Percentiles rank a stretch among this genome's conserved stretches.
These are phyloP conservation scores for Neonectria magnoliae DNA, from an alignment of 2,329 filamentous ascomycete species.

Conservation along the genomic window DNA sequence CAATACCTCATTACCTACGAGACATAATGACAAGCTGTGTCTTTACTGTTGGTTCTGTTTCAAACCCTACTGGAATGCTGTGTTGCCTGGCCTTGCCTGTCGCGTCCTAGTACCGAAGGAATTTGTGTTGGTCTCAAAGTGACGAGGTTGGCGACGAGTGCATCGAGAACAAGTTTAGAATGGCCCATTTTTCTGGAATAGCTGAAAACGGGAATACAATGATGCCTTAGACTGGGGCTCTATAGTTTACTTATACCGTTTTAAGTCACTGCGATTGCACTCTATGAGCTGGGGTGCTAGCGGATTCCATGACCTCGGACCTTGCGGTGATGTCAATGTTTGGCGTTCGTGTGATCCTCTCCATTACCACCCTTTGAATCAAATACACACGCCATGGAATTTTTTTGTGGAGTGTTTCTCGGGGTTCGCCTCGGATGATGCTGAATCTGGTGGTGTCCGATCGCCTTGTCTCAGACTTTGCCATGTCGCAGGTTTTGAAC, in stretches of 20 bases:
- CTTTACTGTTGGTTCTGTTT: background rate
- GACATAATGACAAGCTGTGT: constrained; percentile 2
- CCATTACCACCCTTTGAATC: too few relatives aligned
- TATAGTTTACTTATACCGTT: background rate
- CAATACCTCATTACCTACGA: background rate
- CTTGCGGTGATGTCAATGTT: too few relatives aligned
- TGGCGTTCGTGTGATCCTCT: too few relatives aligned
- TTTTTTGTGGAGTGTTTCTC: too few relatives aligned
- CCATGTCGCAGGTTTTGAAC: too few relatives aligned
- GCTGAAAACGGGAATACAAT: background rate
- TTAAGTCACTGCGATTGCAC: background rate
- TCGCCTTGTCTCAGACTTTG: too few relatives aligned
- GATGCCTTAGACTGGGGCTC: background rate
- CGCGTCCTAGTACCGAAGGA: background rate
- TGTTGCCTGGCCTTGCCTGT: background rate
- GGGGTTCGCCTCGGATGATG: too few relatives aligned
- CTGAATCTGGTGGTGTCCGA: too few relatives aligned
- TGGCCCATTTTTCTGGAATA: background rate
- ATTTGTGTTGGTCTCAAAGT: background rate
- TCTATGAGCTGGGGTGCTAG: too few relatives aligned
- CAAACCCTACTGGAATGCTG: background rate
- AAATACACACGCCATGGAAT: too few relatives aligned
- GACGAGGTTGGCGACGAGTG: background rate
- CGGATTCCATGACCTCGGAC: too few relatives aligned
- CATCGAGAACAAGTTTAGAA: background rate